phyloP scores from a whole-genome alignment of 495 filamentous ascomycete species.

The Bombardia bombarda region DNA sequence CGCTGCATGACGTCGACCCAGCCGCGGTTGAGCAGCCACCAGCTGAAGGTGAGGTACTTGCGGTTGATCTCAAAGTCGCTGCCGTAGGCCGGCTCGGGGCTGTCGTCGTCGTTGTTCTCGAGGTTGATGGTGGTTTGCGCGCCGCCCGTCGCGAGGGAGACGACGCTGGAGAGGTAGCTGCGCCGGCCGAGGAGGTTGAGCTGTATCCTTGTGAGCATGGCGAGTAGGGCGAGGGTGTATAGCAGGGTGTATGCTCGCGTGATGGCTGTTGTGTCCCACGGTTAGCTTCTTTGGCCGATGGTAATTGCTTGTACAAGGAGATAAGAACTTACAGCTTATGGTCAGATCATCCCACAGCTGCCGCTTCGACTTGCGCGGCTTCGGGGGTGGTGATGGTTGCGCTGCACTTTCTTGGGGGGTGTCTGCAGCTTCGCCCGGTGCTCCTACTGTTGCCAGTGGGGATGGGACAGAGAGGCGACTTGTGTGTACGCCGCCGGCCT shows the following conservation, averaged over 20 bases:
- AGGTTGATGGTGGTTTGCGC: slow-evolving; percentile 60
- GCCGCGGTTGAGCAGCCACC: slow-evolving; percentile 93
- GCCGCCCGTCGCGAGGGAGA: slow-evolving; percentile 70
- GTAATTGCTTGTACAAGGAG: too few relatives aligned
- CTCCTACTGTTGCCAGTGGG: slow-evolving; percentile 24
- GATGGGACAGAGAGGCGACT: slow-evolving; percentile 57
- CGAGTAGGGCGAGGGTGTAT: slow-evolving; percentile 83
- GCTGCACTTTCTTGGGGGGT: slow-evolving; percentile 30
- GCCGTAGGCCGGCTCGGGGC: slow-evolving; percentile 68
- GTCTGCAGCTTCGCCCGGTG: slow-evolving; percentile 17
- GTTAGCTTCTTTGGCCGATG: too few relatives aligned
- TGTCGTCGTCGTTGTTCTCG: slow-evolving; percentile 83
- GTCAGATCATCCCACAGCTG: slow-evolving; percentile 98
- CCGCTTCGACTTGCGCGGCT: slow-evolving; percentile 70
- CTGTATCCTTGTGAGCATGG: slow-evolving; percentile 89
- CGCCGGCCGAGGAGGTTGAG: slow-evolving; percentile 92
- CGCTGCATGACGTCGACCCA: slow-evolving; percentile 74
- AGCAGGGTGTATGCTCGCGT: slow-evolving; percentile 84
- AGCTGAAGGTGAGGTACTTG: slow-evolving; percentile 89
- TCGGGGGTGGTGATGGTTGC: slow-evolving; percentile 19
- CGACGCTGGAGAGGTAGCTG: slow-evolving; percentile 90
- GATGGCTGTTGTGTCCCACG: slow-evolving; percentile 50
- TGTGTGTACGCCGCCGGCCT: slow-evolving; percentile 67
- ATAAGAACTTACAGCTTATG: slow-evolving; percentile 68
- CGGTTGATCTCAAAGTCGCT: slow-evolving; percentile 92